These are phyloP conservation scores for Adansonia madagascariensis DNA, from an alignment of 441 rosid genomes.

Conservation along the genomic window DNA sequence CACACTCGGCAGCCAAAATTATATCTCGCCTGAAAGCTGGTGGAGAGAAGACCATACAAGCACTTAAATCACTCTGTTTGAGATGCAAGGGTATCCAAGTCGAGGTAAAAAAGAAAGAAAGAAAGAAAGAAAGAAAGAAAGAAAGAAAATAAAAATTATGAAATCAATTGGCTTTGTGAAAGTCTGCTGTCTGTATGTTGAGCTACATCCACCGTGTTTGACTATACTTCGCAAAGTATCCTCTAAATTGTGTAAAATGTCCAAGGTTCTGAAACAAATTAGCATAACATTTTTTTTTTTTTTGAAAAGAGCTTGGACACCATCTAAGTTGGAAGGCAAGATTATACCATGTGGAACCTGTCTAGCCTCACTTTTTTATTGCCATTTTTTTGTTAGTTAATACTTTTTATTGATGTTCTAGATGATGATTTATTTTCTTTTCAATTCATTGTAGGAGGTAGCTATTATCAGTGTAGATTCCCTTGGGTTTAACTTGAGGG, in stretches of 20 bases:
- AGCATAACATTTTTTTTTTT: not conserved
- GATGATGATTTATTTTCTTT: conserved; percentile 11
- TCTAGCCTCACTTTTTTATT: not conserved
- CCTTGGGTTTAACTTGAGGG: conserved; percentile 81
- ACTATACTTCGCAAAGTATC: not conserved
- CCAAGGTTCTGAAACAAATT: not conserved
- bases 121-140: no score
- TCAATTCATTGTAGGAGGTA: conserved; percentile 60
- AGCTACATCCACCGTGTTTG: not conserved
- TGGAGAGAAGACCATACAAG: conserved; percentile 65
- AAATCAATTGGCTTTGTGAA: conserved; percentile 4
- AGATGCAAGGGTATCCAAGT: conserved; percentile 82
- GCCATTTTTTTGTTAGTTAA: not conserved
- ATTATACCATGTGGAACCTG: not conserved
- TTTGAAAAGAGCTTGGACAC: not conserved
- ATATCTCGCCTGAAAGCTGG: conserved; percentile 70
- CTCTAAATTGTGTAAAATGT: not conserved
- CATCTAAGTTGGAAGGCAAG: not conserved
- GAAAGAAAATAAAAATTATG: conserved; percentile 18
- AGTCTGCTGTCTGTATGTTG: not conserved
- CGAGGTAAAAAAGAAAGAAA: conserved; percentile 60
- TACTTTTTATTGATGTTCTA: conserved; percentile 11
- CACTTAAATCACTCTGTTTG: conserved; percentile 80
- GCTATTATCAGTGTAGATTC: conserved; percentile 69
- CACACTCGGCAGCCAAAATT: conserved; percentile 71